Evolutionary conservation across 1,284 basidiomycete species (phyloP).

Genomic region (Heterobasidion parviporum): DNA sequence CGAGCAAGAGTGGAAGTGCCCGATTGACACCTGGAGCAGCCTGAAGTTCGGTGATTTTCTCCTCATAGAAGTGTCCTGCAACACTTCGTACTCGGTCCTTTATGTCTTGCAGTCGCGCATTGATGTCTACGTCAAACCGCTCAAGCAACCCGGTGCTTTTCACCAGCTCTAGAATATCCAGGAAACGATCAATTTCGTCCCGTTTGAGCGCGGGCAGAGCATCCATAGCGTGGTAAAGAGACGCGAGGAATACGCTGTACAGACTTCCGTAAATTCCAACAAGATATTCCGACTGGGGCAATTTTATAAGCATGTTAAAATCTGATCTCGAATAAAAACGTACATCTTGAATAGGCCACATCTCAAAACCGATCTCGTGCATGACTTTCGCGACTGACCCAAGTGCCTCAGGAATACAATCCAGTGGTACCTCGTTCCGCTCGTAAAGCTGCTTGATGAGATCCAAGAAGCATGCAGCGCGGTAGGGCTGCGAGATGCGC

Average conservation of each 20-base stretch:
- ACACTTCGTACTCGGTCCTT: constrained; percentile 62
- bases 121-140: constrained; percentile 59
- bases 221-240: constrained; percentile 82
- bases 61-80: constrained; percentile 62
- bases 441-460: constrained; percentile 86
- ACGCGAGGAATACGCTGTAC: constrained; percentile 84
- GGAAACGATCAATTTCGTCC: constrained; percentile 55
- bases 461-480: constrained; percentile 78
- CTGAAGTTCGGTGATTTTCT: constrained; percentile 63
- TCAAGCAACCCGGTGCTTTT: constrained; percentile 61
- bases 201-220: constrained; percentile 63
- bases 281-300: constrained; percentile 53
- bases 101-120: constrained; percentile 59
- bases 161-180: constrained; percentile 66
- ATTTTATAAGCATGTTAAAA: constrained; percentile 3
- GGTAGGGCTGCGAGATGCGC: constrained; percentile 79
- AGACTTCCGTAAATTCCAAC: constrained; percentile 59
- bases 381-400: constrained; percentile 64
- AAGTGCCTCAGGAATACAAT: constrained; percentile 90
- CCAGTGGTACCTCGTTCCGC: constrained; percentile 85
- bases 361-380: constrained; percentile 60
- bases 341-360: constrained; percentile 82
- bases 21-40: constrained; percentile 65
- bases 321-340: constrained; percentile 20
- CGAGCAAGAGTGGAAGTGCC: constrained; percentile 69